Percentiles rank a stretch among this genome's conserved stretches.
These are phyloP conservation scores for Cicer cuneatum DNA, from an alignment of 306 rosid genomes.

Conservation along the genomic window DNA sequence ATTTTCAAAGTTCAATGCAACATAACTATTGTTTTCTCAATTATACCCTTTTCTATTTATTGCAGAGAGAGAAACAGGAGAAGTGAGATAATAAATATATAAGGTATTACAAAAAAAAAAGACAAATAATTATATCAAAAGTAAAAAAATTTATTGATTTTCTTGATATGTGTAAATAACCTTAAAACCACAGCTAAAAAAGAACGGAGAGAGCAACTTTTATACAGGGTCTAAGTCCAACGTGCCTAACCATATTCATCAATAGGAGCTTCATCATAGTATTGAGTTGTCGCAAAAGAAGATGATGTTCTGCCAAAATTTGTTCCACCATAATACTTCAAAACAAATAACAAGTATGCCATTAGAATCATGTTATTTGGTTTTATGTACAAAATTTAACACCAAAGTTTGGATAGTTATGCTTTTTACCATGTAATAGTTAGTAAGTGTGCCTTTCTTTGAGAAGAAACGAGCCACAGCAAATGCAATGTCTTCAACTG, in stretches of 20 bases:
- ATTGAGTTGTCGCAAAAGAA: conserved; percentile 27
- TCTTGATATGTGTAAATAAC: too few species aligned
- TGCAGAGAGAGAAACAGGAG: too few species aligned
- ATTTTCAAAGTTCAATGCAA: too few species aligned
- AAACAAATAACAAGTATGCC: conserved; percentile 9
- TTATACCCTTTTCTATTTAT: too few species aligned
- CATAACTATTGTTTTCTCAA: too few species aligned
- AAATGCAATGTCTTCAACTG: conserved; percentile 34
- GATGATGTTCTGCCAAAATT: conserved; percentile 33
- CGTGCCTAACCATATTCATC: conserved; percentile 39
- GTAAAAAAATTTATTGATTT: too few species aligned
- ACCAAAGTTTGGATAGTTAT: not conserved
- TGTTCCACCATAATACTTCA: conserved; percentile 42
- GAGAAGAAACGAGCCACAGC: conserved; percentile 38
- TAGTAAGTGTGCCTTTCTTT: conserved; percentile 33
- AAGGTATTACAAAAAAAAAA: too few species aligned
- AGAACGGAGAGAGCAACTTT: not conserved
- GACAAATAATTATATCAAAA: too few species aligned
- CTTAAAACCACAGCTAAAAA: too few species aligned
- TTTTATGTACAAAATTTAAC: not conserved
- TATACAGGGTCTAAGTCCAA: conserved; percentile 22
- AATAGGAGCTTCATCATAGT: conserved; percentile 37
- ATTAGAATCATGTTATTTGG: not conserved
- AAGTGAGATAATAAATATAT: too few species aligned
- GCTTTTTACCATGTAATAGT: conserved; percentile 37